Percentiles rank a stretch among this genome's conserved stretches.
Evolutionary conservation across 495 filamentous ascomycete genomes (phyloP).

Genomic region (Penicillium simplicissimum): DNA sequence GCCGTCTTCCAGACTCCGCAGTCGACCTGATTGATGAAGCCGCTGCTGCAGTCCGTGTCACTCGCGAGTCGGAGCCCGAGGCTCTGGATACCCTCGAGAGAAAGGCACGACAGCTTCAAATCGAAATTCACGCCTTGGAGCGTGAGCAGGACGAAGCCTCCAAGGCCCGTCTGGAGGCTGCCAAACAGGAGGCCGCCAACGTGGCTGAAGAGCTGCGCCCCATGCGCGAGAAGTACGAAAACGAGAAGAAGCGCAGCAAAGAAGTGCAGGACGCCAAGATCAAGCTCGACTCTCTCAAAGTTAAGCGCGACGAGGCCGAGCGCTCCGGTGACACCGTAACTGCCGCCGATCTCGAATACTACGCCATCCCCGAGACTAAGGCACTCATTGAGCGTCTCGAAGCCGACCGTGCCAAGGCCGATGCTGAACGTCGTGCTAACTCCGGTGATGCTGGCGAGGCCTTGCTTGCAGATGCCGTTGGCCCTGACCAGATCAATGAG

Average conservation of each 20-base stretch:
- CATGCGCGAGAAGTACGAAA: conserved; percentile 92
- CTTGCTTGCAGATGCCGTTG: conserved; percentile 87
- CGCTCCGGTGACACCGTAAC: conserved; percentile 75
- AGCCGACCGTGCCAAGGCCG: conserved; percentile 71
- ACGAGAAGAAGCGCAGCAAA: conserved; percentile 81
- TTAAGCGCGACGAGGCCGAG: conserved; percentile 91
- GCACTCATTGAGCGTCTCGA: conserved; percentile 76
- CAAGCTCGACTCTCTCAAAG: conserved; percentile 82
- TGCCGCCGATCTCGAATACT: conserved; percentile 93
- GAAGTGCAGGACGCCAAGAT: conserved; percentile 95
- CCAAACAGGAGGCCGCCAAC: conserved; percentile 88
- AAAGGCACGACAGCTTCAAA: conserved; percentile 82
- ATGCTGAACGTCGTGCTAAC: conserved; percentile 67
- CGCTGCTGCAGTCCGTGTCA: conserved; percentile 89
- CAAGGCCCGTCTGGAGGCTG: conserved; percentile 72
- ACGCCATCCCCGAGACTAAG: conserved; percentile 92
- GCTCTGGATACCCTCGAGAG: conserved; percentile 90
- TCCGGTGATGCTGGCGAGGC: conserved; percentile 56
- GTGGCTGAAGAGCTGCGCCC: conserved; percentile 88
- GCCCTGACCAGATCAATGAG: conserved; percentile 98
- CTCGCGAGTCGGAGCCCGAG: conserved; percentile 93
- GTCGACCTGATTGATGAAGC: conserved; percentile 97
- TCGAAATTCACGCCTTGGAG: conserved; percentile 92
- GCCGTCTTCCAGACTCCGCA: conserved; percentile 91
- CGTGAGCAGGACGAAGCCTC: conserved; percentile 95